A percentile compares a stretch with the other conserved stretches of the same genome.
Evolutionary conservation across 768 basidiomycete species (phyloP).

Genomic region (Macrolepiota albuminosa): DNA sequence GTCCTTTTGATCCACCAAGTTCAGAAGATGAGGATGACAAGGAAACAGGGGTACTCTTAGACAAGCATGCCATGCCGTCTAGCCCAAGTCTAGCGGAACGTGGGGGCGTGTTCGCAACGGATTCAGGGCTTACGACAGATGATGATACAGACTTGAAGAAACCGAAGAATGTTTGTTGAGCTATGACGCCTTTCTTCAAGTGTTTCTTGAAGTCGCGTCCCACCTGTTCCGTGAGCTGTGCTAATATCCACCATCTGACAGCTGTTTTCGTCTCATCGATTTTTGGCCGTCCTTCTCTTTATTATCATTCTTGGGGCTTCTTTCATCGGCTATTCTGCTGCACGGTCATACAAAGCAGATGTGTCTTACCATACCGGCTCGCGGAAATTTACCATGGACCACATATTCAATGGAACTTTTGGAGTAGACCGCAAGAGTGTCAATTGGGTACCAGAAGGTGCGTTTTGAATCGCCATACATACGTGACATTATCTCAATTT

Average conservation of each 20-base stretch:
- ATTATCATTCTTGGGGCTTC: conserved; percentile 52
- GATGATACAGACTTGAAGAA: conserved; percentile 10
- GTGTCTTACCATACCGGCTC: conserved; percentile 48
- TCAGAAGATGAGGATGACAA: conserved; percentile 65
- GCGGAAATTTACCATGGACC: conserved; percentile 78
- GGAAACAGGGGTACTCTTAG: conserved; percentile 33
- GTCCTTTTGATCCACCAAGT: conserved; percentile 72
- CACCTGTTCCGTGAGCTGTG: neutral
- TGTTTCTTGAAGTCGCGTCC: neutral
- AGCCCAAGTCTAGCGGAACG: conserved; percentile 24
- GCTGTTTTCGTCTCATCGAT: conserved; percentile 51
- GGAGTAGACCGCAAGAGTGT: conserved; percentile 38
- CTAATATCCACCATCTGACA: conserved; percentile 17
- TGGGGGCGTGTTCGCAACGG: conserved; percentile 9
- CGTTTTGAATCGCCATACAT: conserved; percentile 13
- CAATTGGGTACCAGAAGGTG: conserved; percentile 92
- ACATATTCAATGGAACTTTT: conserved; percentile 93
- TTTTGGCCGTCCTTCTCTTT: conserved; percentile 59
- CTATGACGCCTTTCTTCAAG: neutral
- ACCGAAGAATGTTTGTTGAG: conserved; percentile 3
- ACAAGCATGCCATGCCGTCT: conserved; percentile 32
- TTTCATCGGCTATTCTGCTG: conserved; percentile 75
- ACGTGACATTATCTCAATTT: neutral
- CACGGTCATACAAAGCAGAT: conserved; percentile 61
- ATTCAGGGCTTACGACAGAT: conserved; percentile 8